Evolutionary conservation across 169 alveolate species (phyloP), one percentile per base, ranked within the genome.

Genomic region (Cryptosporidium xiaoi): DNA sequence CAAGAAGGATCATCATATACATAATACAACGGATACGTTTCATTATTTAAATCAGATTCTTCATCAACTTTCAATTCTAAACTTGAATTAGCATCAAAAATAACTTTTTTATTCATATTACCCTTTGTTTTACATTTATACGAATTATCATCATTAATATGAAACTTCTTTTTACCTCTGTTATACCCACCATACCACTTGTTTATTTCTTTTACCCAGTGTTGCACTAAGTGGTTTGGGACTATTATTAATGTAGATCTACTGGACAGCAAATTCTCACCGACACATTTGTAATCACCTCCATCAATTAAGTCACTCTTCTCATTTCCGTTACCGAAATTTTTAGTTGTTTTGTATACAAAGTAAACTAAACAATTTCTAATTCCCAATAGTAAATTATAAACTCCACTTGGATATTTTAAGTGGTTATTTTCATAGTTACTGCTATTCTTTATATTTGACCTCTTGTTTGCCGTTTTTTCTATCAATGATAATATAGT

Each of bases 201-300:
- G 44, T 62, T 56, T 16, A 77, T 46, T 62, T 77, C 87, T 1
- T 62, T 66, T 24, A 31, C 56, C 87, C 87, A 77, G 31, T 77
- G 87, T 62, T 77, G 87, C 5, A 77, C 55, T 5, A 77, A 46
- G 31, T 77, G 87, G 33, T 77, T 77, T 10, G 87, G 87, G 15
- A 77, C 87, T 24, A 77, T 40, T 15, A 77, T 77, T 18, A 77
- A 27, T 6, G 87, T 77, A 0, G 87, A 24, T 62, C 65, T 66
- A 60, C 55, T 77, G 16, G 58, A 15, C 24, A 77, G 13, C 16
- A 77, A 53, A 48, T 44, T 48, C 2, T 7, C n/a, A 1, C 18
- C 15, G 7, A 29, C 48, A n/a, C 7, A 5, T 6, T 62, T 62
- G 7, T 6, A 0, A 20, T 20, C n/a, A 16, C 15, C 66, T 56